Evolutionary conservation across 108 stramenopile genomes (phyloP).

Genomic region (Thalassiosira profunda): DNA sequence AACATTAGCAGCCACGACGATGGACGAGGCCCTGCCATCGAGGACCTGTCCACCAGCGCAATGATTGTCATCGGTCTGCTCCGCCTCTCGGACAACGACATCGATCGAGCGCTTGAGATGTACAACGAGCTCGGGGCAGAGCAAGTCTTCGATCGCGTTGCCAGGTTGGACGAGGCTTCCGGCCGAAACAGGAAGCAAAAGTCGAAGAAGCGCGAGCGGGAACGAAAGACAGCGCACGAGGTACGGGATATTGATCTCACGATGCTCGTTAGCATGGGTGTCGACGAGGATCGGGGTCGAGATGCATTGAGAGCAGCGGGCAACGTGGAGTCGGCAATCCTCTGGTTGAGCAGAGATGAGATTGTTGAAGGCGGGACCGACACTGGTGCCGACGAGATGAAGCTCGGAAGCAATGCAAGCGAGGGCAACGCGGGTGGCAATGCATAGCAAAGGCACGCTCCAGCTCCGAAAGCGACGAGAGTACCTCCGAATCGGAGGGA

Average conservation of each 20-base stretch:
- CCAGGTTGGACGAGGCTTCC: not conserved
- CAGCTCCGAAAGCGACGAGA: not conserved
- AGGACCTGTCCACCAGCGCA: constrained; percentile 11
- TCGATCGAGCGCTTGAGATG: constrained; percentile 17
- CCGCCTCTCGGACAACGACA: constrained; percentile 23
- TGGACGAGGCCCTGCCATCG: not conserved
- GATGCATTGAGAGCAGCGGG: constrained; percentile 14
- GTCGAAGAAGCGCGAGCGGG: not conserved
- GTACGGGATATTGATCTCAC: constrained; percentile 23
- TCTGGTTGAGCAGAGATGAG: constrained; percentile 12
- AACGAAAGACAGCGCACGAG: not conserved
- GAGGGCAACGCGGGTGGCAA: not conserved
- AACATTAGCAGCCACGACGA: not conserved
- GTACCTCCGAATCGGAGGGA: not conserved
- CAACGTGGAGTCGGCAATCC: constrained; percentile 13
- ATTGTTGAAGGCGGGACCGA: too few species aligned
- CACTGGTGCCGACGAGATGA: not conserved
- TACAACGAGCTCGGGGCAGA: constrained; percentile 19
- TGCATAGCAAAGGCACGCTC: not conserved
- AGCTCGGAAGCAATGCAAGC: not conserved
- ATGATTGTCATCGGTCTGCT: constrained; percentile 23
- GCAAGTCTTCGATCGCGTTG: constrained; percentile 8
- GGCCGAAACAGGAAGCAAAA: constrained; percentile 1
- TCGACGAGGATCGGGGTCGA: constrained; percentile 9
- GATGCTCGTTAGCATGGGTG: constrained; percentile 27